phyloP scores from a whole-genome alignment of 352 stramenopile genomes.

The Globisporangium ultimum region DNA sequence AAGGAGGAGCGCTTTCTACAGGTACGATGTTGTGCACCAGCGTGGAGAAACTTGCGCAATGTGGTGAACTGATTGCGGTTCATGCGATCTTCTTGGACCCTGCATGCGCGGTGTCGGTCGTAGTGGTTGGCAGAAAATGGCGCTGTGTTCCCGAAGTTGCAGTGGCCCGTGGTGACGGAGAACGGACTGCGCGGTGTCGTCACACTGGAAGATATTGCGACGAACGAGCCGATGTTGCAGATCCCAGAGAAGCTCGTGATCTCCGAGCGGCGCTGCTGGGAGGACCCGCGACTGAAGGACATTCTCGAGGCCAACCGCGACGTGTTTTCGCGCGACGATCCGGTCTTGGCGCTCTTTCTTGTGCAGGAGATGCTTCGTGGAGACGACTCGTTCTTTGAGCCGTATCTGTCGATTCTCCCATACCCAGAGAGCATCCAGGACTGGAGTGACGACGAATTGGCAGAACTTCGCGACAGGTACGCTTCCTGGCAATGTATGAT shows the following conservation, averaged over 20 bases:
- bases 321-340: constrained; percentile 77
- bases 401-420: constrained; percentile 85
- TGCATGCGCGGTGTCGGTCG: background rate
- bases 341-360: constrained; percentile 80
- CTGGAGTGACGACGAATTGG: constrained; percentile 69
- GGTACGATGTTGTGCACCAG: constrained; percentile 9
- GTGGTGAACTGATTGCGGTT: background rate
- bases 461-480: constrained; percentile 68
- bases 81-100: background rate
- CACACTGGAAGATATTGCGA: constrained; percentile 43
- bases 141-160: constrained; percentile 70
- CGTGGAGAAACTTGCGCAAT: background rate
- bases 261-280: constrained; percentile 59
- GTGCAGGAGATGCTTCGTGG: constrained; percentile 65
- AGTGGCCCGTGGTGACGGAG: constrained; percentile 53
- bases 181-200: constrained; percentile 61
- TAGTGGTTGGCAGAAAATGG: constrained; percentile 73
- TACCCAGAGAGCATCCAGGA: constrained; percentile 75
- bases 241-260: constrained; percentile 73
- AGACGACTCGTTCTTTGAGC: constrained; percentile 79
- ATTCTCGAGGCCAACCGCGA: constrained; percentile 54
- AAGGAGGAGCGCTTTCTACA: constrained; percentile 49
- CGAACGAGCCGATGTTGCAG: constrained; percentile 62
- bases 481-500: background rate
- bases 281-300: constrained; percentile 37